A percentile compares a stretch with the other conserved stretches of the same genome.
These are phyloP conservation scores for Dioscorea dumetorum DNA, from an alignment of 106 monocot species.

Conservation along the genomic window DNA sequence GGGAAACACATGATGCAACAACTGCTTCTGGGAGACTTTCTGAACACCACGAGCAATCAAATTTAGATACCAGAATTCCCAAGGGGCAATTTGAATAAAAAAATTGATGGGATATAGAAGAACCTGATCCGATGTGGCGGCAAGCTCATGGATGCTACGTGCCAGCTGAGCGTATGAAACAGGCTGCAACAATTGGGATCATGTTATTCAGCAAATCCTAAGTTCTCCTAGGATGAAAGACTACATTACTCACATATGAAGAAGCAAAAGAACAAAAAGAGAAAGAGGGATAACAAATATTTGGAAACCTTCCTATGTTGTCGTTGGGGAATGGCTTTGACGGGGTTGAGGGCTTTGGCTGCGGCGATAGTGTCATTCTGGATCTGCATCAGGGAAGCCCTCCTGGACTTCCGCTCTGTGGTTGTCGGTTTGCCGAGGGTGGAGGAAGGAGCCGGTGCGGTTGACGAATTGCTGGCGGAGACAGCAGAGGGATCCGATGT, in stretches of 20 bases:
- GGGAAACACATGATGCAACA: slow-evolving; percentile 84
- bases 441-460: slow-evolving; percentile 12
- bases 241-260: not conserved
- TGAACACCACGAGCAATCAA: slow-evolving; percentile 16
- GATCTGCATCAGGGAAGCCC: slow-evolving; percentile 76
- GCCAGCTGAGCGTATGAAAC: slow-evolving; percentile 91
- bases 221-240: not conserved
- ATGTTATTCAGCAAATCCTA: too few species aligned
- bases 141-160: slow-evolving; percentile 85
- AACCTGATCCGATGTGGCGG: slow-evolving; percentile 93
- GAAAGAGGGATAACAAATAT: not conserved
- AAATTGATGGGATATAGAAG: not conserved
- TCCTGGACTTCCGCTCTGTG: slow-evolving; percentile 66
- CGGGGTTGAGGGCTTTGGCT: slow-evolving; percentile 91
- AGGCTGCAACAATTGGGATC: slow-evolving; percentile 30
- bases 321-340: slow-evolving; percentile 42
- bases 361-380: slow-evolving; percentile 92
- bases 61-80: not conserved
- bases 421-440: slow-evolving; percentile 62
- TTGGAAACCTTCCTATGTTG: slow-evolving; percentile 66
- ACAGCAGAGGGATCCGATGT: slow-evolving; percentile 65
- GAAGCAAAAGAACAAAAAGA: not conserved
- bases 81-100: not conserved
- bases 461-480: not conserved
- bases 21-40: slow-evolving; percentile 91